These are phyloP conservation scores for Candida corydali DNA, from an alignment of 805 yeast genomes.

Conservation along the genomic window DNA sequence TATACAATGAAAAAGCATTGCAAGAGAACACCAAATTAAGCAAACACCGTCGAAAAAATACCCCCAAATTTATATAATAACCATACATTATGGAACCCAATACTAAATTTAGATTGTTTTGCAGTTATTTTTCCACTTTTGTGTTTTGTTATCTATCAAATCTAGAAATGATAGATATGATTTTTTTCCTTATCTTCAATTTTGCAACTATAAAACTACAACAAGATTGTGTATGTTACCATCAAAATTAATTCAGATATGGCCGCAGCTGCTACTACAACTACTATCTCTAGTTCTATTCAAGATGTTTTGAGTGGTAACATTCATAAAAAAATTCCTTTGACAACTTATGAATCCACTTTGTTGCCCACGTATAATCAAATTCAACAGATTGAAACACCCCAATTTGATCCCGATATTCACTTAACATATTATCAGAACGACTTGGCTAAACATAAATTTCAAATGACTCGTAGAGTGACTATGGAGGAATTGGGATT, in stretches of 20 bases:
- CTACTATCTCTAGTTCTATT: conserved; percentile 14
- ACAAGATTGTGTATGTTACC: background rate
- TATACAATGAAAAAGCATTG: no score
- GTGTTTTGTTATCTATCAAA: conserved; percentile 3
- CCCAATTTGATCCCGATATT: conserved; percentile 27
- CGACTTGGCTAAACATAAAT: conserved; percentile 11
- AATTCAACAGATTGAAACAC: conserved; percentile 4
- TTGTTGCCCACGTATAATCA: conserved; percentile 26
- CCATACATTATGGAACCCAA: background rate
- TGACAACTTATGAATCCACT: conserved; percentile 26
- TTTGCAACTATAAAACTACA: conserved; percentile 1
- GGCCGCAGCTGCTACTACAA: conserved; percentile 1
- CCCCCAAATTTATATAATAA: no score
- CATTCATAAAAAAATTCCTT: conserved; percentile 30
- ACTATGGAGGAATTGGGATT: conserved; percentile 50
- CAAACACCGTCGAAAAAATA: no score
- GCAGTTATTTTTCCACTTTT: background rate
- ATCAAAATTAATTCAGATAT: background rate
- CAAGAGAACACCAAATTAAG: background rate
- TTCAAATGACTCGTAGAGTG: conserved; percentile 24
- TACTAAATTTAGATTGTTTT: background rate
- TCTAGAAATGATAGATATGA: conserved; percentile 4
- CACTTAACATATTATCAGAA: conserved; percentile 28
- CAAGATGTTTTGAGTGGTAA: conserved; percentile 33
- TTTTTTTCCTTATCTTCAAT: conserved; percentile 1